Evolutionary conservation across 2,329 filamentous ascomycete genomes (phyloP).

Genomic region (Microdochium bolleyi): DNA sequence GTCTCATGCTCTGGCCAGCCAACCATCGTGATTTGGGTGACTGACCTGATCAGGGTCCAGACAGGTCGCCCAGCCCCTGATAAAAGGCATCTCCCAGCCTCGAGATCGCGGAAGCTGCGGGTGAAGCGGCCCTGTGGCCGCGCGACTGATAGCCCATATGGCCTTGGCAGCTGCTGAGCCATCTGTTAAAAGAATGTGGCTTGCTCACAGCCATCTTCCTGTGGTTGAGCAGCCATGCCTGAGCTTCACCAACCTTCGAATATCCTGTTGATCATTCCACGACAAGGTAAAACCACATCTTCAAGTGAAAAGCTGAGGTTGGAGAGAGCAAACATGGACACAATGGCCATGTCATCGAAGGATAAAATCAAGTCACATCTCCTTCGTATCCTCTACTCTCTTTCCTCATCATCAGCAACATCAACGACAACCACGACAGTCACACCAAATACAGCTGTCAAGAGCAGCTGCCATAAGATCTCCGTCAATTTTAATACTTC

Average conservation of each 20-base stretch:
- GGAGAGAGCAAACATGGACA: not conserved
- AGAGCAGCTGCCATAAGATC: no score
- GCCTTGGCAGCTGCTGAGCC: no score
- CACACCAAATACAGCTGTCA: not conserved
- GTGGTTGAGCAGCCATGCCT: not conserved
- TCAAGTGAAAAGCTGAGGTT: not conserved
- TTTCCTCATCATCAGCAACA: not conserved
- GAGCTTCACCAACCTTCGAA: not conserved
- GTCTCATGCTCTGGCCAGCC: not conserved
- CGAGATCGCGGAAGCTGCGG: no score
- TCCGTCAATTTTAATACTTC: not conserved
- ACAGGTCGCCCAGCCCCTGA: not conserved
- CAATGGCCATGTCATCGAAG: not conserved
- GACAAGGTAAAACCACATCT: not conserved
- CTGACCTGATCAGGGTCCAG: not conserved
- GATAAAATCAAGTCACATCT: not conserved
- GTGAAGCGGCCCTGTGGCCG: no score
- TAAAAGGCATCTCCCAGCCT: not conserved
- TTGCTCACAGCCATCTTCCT: no score
- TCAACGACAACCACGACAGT: not conserved
- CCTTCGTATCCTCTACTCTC: not conserved
- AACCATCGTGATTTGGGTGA: not conserved
- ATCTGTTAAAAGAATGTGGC: no score
- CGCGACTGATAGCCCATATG: no score
- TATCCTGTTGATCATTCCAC: not conserved